Evolutionary conservation across 1,284 basidiomycete genomes (phyloP), one percentile per base, ranked within the genome.

Genomic region (Lentinula novae-zelandiae): DNA sequence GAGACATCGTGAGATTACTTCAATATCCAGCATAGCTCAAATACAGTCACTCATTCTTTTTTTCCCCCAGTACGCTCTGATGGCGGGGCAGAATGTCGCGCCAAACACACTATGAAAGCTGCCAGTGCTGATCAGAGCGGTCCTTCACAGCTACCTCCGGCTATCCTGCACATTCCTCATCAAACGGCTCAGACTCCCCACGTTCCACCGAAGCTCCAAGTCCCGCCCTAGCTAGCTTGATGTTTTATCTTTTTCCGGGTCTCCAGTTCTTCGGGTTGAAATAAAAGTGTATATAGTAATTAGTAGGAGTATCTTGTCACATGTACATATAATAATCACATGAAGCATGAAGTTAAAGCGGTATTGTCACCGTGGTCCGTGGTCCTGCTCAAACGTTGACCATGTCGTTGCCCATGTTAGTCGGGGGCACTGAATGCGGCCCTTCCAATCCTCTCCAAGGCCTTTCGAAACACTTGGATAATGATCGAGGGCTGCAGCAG

Each of bases 391-490:
- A 3, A 15, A 39, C 38, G 4, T 44, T 42, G 20, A 60, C 62
- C 46, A 92, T 93, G 91, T 85, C 90, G 9, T 76, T 93, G 22
- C 86, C 89, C 58, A 80, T 90, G 78, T 86, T 93, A 15, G 79
- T 88, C 40, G 84, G 82, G 62, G 83, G 83, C 48, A 81, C 89
- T 1, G 90, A 93, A 53, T 95, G 92, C 65, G 92, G 92, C 0
- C 92, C 92, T 5, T 82, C 83, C 1, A 94, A 93, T 70, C 84
- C 91, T 10, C 72, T 95, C n/a, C 89, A 92, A 67, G 83, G 81
- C 22, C 81, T 95, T 6, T 79, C 88, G 0, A 93, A 93, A 70
- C 79, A 82, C 55, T 87, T 93, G 66, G 89, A 91, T 65, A 81
- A 83, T 58, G 92, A 94, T 71, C 80, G 90, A 67, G 91, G 90